Evolutionary conservation across 2,329 filamentous ascomycete species (phyloP), one percentile per base, ranked within the genome.

Genomic region (Aspergillus pseudoglaucus): DNA sequence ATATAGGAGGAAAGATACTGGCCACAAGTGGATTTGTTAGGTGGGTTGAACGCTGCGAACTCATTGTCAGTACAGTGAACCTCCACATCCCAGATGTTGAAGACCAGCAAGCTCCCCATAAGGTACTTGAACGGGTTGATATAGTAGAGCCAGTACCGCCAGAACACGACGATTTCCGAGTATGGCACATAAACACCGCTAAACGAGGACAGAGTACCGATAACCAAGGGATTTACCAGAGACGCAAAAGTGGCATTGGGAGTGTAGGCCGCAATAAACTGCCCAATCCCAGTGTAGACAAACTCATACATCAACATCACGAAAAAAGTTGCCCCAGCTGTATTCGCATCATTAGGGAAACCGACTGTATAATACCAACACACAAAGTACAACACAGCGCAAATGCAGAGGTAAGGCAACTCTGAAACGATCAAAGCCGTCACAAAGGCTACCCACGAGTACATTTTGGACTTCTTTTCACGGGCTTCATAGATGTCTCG

Each of bases 201-300:
- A 55, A 63, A 63, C 7, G 60, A 63, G 27, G 57, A 56, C 4
- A 63, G 53, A 1, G 56, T 62, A 47, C 61, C 58, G 66, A 88
- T 82, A 72, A 88, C 83, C 68, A 88, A 84, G 0, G 85, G 85
- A 59, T 88, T 87, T 38, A 79, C 80, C 52, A 88, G 85, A 45
- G 86, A 82, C 0, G 84, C 85, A 64, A 88, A 87, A 48, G 75
- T 81, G 0, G 87, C 70, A 53, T 73, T 74, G 39, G 68, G 85
- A 0, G 86, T 84, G 63, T 88, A 88, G 0, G 87, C 85, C 50
- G 83, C 84, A 55, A 90, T 85, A 80, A 85, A 89, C 64, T 88
- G 87, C 12, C 84, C 87, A 79, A 83, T 89, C 57, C 75, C 81
- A 23, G 76, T 79, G 65, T 83, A 79, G 69, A 88, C 86, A 20